These are phyloP conservation scores for Dendrostoma leiphaemia DNA, from an alignment of 2,329 filamentous ascomycete species.

Conservation along the genomic window DNA sequence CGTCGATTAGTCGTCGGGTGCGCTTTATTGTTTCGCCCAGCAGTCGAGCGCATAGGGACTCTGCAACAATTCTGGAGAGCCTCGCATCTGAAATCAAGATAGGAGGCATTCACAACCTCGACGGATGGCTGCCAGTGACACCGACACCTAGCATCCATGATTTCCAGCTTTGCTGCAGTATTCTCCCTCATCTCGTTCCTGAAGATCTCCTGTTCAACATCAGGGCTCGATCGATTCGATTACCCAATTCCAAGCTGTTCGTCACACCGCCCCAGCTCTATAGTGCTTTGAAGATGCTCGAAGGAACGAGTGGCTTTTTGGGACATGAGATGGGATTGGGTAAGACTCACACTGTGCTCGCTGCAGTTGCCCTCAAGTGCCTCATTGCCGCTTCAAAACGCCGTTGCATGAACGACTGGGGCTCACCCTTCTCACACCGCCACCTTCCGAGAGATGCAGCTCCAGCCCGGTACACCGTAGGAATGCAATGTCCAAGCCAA, in stretches of 20 bases:
- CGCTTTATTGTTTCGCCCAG: neutral
- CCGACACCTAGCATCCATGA: neutral
- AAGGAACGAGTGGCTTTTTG: neutral
- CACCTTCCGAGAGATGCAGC: neutral
- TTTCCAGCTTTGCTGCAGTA: neutral
- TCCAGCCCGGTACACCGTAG: neutral
- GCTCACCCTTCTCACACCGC: neutral
- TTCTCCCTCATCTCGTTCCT: neutral
- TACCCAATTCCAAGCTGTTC: neutral
- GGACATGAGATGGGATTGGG: neutral
- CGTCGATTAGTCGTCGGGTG: neutral
- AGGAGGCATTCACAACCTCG: neutral
- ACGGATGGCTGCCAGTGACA: neutral
- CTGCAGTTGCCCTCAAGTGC: neutral
- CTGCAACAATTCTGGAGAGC: neutral
- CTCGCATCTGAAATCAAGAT: neutral
- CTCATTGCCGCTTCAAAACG: neutral
- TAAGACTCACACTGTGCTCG: neutral
- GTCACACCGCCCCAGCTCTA: slow-evolving; percentile 2
- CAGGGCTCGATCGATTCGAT: neutral
- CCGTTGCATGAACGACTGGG: neutral
- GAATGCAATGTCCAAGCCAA: slow-evolving; percentile 5
- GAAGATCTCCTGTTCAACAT: neutral
- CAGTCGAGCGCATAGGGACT: neutral
- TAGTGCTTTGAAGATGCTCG: neutral